These are phyloP conservation scores for Leccinum subgranulosum DNA, from an alignment of 768 basidiomycete species.

Conservation along the genomic window DNA sequence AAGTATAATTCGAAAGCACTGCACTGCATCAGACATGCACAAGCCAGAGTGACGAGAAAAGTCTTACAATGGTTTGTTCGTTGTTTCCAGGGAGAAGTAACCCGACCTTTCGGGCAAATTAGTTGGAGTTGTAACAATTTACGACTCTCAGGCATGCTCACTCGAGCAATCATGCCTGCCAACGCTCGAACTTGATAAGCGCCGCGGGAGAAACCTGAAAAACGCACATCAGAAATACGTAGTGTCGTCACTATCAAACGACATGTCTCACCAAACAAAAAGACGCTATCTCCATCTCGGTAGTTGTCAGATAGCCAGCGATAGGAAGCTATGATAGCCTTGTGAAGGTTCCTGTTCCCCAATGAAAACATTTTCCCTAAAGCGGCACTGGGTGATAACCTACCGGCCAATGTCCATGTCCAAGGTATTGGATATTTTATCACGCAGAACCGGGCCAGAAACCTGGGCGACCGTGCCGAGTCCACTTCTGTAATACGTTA, in stretches of 20 bases:
- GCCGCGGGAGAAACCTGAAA: conserved; percentile 45
- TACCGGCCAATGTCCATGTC: conserved; percentile 39
- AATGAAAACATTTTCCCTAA: not conserved
- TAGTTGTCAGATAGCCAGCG: conserved; percentile 42
- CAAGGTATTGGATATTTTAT: conserved; percentile 23
- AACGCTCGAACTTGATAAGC: conserved; percentile 45
- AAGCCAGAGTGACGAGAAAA: not conserved
- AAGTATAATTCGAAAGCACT: conserved; percentile 41
- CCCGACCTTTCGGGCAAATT: conserved; percentile 33
- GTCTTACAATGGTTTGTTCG: conserved; percentile 38
- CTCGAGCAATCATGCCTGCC: conserved; percentile 43
- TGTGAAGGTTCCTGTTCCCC: conserved; percentile 33
- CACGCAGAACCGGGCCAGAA: conserved; percentile 11
- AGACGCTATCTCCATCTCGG: conserved; percentile 37
- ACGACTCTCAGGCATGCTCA: conserved; percentile 9
- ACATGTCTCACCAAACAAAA: conserved; percentile 35
- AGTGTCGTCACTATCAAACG: not conserved
- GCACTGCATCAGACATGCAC: not conserved
- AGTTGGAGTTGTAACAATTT: not conserved
- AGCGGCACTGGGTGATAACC: not conserved
- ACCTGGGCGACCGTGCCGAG: conserved; percentile 35
- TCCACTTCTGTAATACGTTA: conserved; percentile 42
- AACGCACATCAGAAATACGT: not conserved
- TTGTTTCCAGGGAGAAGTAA: conserved; percentile 38
- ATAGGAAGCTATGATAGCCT: conserved; percentile 35